Evolutionary conservation across 2,329 filamentous ascomycete species (phyloP).

Genomic region (Plenodomus lindquistii): DNA sequence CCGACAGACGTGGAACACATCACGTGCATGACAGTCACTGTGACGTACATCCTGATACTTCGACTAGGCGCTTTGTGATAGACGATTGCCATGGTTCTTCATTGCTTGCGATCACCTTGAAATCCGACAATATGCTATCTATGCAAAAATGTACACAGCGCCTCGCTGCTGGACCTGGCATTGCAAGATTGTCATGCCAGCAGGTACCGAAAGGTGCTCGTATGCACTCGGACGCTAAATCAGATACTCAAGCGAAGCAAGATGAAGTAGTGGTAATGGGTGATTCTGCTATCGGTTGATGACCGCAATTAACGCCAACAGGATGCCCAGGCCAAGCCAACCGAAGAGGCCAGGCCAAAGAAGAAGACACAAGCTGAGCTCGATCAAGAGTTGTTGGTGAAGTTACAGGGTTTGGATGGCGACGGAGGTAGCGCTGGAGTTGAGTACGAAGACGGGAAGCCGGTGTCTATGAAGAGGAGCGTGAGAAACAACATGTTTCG

Average conservation of each 20-base stretch:
- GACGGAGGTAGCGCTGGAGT: slow-evolving; percentile 72
- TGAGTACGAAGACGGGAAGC: slow-evolving; percentile 75
- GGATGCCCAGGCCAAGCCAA: slow-evolving; percentile 13
- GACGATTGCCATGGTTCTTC: neutral
- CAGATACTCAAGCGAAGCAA: neutral
- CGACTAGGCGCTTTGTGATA: neutral
- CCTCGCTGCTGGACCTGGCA: neutral
- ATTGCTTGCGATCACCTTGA: neutral
- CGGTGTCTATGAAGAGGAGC: slow-evolving; percentile 71
- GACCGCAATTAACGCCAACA: neutral
- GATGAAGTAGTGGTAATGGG: neutral
- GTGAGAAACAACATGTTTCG: slow-evolving; percentile 80
- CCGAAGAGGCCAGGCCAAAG: slow-evolving; percentile 22
- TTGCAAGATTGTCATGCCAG: neutral
- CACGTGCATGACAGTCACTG: slow-evolving; percentile 17
- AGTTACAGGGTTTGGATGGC: slow-evolving; percentile 68
- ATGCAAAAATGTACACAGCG: neutral
- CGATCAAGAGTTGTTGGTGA: slow-evolving; percentile 68
- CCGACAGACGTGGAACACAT: neutral
- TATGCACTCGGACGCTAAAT: slow-evolving; percentile 8
- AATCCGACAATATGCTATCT: neutral
- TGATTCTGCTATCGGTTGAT: neutral
- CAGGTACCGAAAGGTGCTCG: neutral
- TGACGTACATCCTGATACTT: slow-evolving; percentile 22
- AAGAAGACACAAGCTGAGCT: slow-evolving; percentile 64